Base-by-base conservation (phyloP, 208 protist species). In the Perkinsela sp. region DNA sequence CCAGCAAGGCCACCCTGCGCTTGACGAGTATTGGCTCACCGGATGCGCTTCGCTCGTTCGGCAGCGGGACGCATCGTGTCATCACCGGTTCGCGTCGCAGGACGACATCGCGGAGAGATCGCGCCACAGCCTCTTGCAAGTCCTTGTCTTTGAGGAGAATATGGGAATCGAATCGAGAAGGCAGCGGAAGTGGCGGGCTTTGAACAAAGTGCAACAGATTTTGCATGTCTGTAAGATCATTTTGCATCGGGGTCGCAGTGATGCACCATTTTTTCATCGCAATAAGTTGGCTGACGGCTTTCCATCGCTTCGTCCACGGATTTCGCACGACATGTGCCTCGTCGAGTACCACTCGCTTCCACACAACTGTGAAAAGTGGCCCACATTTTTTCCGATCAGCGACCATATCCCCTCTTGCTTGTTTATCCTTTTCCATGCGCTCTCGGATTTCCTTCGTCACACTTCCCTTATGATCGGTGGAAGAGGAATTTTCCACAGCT, bases 291-390 rank as follows among this genome's bases (percentile, higher is more conserved):
- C 84, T 78, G 1, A 90, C 72, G 0, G 85, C 88, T 1, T 82
- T 74, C 80, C 86, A 89, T 22, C 84, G 76, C 29, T 88, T 74
- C 67, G 90, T 94, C n/a, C 71, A 75, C 2, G 70, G 66, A 73
- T 94, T 86, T 30, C 89, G 85, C 69, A 93, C 83, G 75, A 91
- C 90, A 69, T 96, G 92, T 1, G 89, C 86, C 70, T 96, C 92
- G 72, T 96, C 92, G 0, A 96, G 73, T 70, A 96, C 90, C 29
- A 95, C 84, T 1, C 90, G 76, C 69, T 93, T 93, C 86, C 89
- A 96, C 31, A 78, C 67, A 0, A 90, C 69, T 67, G 86, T 78
- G 76, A 92, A 91, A 0, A 93, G 71, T 6, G 84, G 85, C 1
- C 82, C 83, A 29, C 78, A 83, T 31, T 81, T 71, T 69, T 75